Conservation (phyloP, 2,329 filamentous ascomycete genomes). For the Graphilbum sp. region DNA sequence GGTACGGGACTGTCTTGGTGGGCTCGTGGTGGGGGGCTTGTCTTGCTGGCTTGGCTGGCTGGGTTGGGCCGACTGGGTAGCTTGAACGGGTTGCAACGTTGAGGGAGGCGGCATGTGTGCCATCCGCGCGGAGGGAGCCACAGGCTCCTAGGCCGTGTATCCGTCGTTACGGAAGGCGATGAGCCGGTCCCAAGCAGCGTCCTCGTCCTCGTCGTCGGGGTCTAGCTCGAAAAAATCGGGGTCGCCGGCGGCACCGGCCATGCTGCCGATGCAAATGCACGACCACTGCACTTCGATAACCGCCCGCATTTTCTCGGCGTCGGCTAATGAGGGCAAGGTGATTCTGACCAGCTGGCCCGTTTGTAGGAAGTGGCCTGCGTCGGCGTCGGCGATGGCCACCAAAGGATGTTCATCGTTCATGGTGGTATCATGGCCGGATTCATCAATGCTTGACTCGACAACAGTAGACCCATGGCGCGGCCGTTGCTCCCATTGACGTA, state of each 20-base stretch:
- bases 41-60: neutral
- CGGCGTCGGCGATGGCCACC: neutral
- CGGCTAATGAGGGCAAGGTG: neutral
- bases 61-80: neutral
- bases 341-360: neutral
- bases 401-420: neutral
- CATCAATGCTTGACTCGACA: neutral
- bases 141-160: neutral
- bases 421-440: neutral
- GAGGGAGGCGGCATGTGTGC: neutral
- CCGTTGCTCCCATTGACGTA: neutral
- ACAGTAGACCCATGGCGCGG: neutral
- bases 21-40: neutral
- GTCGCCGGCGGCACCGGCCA: neutral
- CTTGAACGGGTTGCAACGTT: neutral
- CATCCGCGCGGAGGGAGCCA: neutral
- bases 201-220: neutral
- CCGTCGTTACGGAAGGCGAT: neutral
- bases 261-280: neutral
- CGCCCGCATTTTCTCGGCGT: neutral
- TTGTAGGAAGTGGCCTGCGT: neutral
- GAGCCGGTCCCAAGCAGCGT: neutral
- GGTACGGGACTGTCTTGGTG: neutral
- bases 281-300: neutral
- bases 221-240: neutral